Conservation (phyloP, 352 stramenopile species). For the Phytophthora hybrid region DNA sequence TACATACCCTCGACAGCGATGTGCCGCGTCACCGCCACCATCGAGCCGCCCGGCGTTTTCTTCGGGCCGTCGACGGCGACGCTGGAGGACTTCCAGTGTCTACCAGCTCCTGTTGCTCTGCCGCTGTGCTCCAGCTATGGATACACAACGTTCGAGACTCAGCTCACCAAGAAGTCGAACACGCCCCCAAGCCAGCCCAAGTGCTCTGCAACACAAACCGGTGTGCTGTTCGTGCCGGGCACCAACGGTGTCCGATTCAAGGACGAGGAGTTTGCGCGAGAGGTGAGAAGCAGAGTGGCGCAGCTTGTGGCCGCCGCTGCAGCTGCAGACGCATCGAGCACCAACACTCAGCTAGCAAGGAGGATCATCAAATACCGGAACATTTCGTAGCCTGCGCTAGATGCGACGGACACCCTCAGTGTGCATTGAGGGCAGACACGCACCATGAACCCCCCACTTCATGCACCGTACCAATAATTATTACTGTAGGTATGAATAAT, state of each 20-base stretch:
- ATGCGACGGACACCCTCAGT: not conserved
- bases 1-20: not conserved
- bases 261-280: conserved; percentile 1
- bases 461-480: too few species aligned
- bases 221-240: conserved; percentile 1
- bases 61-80: conserved; percentile 10
- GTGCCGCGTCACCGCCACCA: conserved; percentile 2
- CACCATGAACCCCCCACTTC: too few species aligned
- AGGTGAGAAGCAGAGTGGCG: not conserved
- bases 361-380: conserved; percentile 12
- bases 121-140: conserved; percentile 2
- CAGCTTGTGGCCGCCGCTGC: not conserved
- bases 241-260: conserved; percentile 7
- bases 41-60: not conserved
- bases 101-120: not conserved
- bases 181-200: not conserved
- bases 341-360: not conserved
- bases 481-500: too few species aligned
- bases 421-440: not conserved
- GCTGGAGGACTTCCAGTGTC: not conserved
- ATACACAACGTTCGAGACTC: not conserved
- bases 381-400: not conserved
- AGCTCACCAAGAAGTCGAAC: not conserved
- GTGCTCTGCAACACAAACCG: not conserved
- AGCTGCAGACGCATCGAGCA: not conserved